A percentile compares a stretch with the other conserved stretches of the same genome.
phyloP scores from a whole-genome alignment of 1,284 basidiomycete species.

The Cryptococcus wingfieldii region DNA sequence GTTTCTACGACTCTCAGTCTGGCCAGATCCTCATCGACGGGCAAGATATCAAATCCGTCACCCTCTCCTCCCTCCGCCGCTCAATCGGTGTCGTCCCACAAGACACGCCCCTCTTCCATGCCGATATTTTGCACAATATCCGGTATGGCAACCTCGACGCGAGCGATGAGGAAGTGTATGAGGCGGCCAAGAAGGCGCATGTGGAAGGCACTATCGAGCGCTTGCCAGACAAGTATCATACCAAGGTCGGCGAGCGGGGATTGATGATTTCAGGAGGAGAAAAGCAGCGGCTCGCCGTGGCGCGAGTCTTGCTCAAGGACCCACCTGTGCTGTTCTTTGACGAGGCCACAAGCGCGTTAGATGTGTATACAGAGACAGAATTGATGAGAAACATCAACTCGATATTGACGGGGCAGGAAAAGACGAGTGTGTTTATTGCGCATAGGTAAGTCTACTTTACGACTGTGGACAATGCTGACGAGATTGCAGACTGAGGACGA shows the following conservation, averaged over 20 bases:
- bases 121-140: conserved; percentile 90
- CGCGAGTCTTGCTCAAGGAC: conserved; percentile 86
- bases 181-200: conserved; percentile 78
- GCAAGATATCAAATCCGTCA: conserved; percentile 74
- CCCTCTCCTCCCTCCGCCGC: conserved; percentile 67
- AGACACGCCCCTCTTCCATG: conserved; percentile 95
- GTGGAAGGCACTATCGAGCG: conserved; percentile 75
- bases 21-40: conserved; percentile 73
- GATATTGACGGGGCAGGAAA: conserved; percentile 66
- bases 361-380: conserved; percentile 89
- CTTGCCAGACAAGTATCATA: conserved; percentile 80
- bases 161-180: conserved; percentile 79
- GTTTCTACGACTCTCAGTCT: conserved; percentile 82
- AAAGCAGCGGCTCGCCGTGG: conserved; percentile 93
- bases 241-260: conserved; percentile 91
- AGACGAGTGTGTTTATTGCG: conserved; percentile 94
- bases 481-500: conserved; percentile 67
- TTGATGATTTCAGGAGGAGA: conserved; percentile 98
- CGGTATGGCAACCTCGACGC: conserved; percentile 88
- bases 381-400: conserved; percentile 91
- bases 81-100: conserved; percentile 93
- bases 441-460: conserved; percentile 53
- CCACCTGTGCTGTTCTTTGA: conserved; percentile 96
- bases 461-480: not conserved
- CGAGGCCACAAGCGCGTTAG: conserved; percentile 95